Evolutionary conservation across 1,139 yeast species (phyloP).

Genomic region (Casaregolazyma lundiana): DNA sequence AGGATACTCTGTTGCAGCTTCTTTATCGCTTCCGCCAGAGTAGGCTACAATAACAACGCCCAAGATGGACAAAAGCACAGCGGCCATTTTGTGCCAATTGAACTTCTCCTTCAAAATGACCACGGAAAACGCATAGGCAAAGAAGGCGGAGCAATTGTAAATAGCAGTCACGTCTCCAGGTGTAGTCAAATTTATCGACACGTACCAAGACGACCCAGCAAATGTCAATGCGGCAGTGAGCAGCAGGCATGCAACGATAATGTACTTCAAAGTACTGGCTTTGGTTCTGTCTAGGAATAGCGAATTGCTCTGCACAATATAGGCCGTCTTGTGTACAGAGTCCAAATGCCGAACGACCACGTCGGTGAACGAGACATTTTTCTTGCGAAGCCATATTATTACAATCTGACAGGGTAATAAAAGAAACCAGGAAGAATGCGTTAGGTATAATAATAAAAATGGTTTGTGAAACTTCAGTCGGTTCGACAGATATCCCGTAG

Average conservation of each 20-base stretch:
- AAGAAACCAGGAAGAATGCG: constrained; percentile 77
- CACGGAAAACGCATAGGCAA: constrained; percentile 81
- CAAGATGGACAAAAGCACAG: constrained; percentile 65
- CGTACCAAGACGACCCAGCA: constrained; percentile 85
- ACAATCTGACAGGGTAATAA: constrained; percentile 68
- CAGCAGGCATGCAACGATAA: constrained; percentile 41
- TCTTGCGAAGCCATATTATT: constrained; percentile 33
- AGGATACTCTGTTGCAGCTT: constrained; percentile 42
- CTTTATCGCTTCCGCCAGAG: constrained; percentile 33
- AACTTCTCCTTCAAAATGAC: constrained; percentile 63
- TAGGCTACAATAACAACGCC: constrained; percentile 83
- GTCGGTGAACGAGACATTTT: constrained; percentile 34
- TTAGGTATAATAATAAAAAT: constrained; percentile 56
- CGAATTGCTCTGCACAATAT: constrained; percentile 40
- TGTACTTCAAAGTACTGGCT: constrained; percentile 46
- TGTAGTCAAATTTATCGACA: constrained; percentile 75
- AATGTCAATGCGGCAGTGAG: constrained; percentile 58
- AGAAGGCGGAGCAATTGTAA: constrained; percentile 84
- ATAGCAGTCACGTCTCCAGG: constrained; percentile 88
- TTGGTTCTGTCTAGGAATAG: constrained; percentile 30
- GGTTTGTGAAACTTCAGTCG: constrained; percentile 62
- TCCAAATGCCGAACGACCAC: constrained; percentile 47
- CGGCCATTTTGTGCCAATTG: constrained; percentile 57
- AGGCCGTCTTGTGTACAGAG: constrained; percentile 47
- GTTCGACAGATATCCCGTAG: constrained; percentile 66